Base-by-base conservation (phyloP, 2,329 filamentous ascomycete species). In the Amauroascus niger region DNA sequence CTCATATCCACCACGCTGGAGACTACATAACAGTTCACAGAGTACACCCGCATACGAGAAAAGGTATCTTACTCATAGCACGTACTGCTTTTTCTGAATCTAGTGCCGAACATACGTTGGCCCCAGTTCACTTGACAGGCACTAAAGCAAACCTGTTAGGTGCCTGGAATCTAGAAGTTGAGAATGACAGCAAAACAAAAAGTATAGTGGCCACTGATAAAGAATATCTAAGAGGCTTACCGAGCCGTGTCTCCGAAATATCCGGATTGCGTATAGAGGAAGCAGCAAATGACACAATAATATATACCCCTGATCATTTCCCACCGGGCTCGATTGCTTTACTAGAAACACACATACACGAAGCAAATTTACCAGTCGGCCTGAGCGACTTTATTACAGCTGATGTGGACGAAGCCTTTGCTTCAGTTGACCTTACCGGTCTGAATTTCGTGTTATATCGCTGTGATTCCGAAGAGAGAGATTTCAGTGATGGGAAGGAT, bases 21-120 rank as follows among this genome's bases (percentile, higher is more conserved):
- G 87, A 98, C 68, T 96, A 95, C 66, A 86, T 98, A 64, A 98
- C 93, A 0, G 88, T 98, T 6, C 93, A 98, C 68, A 80, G 94
- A 57, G 88, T 97, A 2, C 90, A 98, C 65, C 93, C 91, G 0
- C 83, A 87, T 65, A 94, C 88, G 1, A 81, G 93, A 55, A 95
- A 93, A 67, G 93, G 93, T 0, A 91, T 95, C 69, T 96, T 97
- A 70, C 74, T 97, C 45, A 90, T 98, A 61, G 91, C 94, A 0
- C 93, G 97, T 63, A 97, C 93, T 3, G 93, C 94, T 0, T 98
- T 91, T 71, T 88, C 90, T 1, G 90, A 89, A 1, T 91, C 90
- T 63, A 87, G 88, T 20, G 87, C 87, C 59, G 87, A 87, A 1
- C 90, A 93, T 62, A 80, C 82, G 3, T 84, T 97, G 64, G 84